phyloP scores from a whole-genome alignment of 179 eudicot species.

The Silene coronaria region DNA sequence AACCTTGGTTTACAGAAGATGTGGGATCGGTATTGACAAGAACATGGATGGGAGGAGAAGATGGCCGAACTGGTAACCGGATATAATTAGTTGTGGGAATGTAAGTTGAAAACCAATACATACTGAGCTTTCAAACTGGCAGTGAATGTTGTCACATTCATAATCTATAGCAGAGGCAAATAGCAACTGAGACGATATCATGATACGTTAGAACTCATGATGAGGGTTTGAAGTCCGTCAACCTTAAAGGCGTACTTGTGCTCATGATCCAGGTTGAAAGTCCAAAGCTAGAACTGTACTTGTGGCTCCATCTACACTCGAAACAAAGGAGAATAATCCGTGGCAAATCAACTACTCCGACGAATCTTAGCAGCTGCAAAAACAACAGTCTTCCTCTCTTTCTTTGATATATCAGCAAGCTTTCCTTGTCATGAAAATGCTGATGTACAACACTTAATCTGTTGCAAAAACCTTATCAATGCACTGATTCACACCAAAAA shows the following conservation, averaged over 20 bases:
- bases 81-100: neutral
- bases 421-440: neutral
- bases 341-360: neutral
- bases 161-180: neutral
- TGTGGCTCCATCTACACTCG: neutral
- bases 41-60: too few relatives aligned
- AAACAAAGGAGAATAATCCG: neutral
- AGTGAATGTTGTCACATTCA: neutral
- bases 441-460: neutral
- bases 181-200: neutral
- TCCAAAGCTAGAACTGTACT: neutral
- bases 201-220: too few relatives aligned
- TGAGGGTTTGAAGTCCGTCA: too few relatives aligned
- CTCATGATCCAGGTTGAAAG: too few relatives aligned
- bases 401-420: neutral
- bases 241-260: too few relatives aligned
- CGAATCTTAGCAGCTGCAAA: neutral
- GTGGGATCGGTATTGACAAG: too few relatives aligned
- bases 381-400: neutral
- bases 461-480: neutral
- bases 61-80: neutral
- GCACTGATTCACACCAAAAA: neutral
- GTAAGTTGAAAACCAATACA: neutral
- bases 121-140: neutral
- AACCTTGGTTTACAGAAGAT: too few relatives aligned